Evolutionary conservation across 345 rosid genomes (phyloP).

Genomic region (Arabis hirsuta): DNA sequence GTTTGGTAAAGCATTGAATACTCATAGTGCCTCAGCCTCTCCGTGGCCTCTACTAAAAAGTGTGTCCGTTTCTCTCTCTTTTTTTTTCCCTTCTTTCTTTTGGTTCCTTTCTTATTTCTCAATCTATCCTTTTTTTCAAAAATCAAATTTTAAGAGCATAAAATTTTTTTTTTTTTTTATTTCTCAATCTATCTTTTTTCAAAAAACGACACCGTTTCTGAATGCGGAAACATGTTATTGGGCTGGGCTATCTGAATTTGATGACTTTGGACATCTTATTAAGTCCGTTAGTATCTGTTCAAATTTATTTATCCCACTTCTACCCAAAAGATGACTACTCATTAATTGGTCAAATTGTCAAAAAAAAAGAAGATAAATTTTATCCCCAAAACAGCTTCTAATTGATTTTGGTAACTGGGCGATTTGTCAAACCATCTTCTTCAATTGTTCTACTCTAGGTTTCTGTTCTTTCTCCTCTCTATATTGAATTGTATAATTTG

Average conservation of each 20-base stretch:
- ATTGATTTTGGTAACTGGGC: too few relatives aligned
- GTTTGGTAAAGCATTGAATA: constrained; percentile 86
- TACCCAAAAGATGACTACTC: too few relatives aligned
- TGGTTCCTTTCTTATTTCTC: constrained; percentile 38
- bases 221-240: not conserved
- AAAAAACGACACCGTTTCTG: not conserved
- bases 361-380: too few relatives aligned
- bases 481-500: too few relatives aligned
- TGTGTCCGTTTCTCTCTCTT: constrained; percentile 37
- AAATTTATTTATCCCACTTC: not conserved
- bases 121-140: constrained; percentile 23
- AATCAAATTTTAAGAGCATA: not conserved
- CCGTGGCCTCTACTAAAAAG: constrained; percentile 30
- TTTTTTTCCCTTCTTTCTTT: not conserved
- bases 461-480: too few relatives aligned
- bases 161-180: constrained; percentile 8
- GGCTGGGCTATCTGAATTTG: constrained; percentile 6
- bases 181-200: constrained; percentile 27
- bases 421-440: too few relatives aligned
- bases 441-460: too few relatives aligned
- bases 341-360: not conserved
- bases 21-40: constrained; percentile 33
- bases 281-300: not conserved
- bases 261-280: not conserved
- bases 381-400: too few relatives aligned